Base-by-base conservation (phyloP, 345 rosid genomes). In the Moricandia moricandioides region DNA sequence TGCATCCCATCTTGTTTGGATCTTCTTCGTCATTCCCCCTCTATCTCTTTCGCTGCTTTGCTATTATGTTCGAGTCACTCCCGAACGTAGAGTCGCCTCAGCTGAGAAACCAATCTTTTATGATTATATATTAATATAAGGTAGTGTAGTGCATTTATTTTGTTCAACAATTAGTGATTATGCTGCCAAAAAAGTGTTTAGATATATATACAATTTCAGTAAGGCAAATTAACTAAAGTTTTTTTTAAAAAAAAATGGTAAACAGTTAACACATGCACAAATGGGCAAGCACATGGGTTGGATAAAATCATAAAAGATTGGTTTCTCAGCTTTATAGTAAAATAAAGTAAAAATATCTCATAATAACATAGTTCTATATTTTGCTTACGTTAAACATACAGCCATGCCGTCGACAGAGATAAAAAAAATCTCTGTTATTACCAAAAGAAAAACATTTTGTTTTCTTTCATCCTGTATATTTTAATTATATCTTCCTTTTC, bases 391-490 rank as follows among this genome's bases (percentile, higher is more conserved):
- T 62, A 76, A 62, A 70, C 71, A 56, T 29, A 69, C 70, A 76
- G 78, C 61, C 76, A 78, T 78, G 60, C 31, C 21, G 60, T 70
- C 45, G 51, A 70, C 75, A 64, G 29, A 43, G 59, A 45, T 70
- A 63, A 67, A 47, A 47, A 67, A 67, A 39, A 74, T 39, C 54
- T 79, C 74, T 59, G 64, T 67, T 69, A 67, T 34, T 66, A 59
- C 62, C 72, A 70, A 77, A 77, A 77, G 75, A 56, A 33, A 76
- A 65, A 11, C 26, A 6, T 45, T 74, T 79, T 59, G 52, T 73
- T 74, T 69, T 69, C 47, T 67, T 74, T 62, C 37, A 68, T 79
- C 72, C 84, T 83, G 67, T 65, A 26, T 57, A 69, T 65, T 52
- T 65, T 71, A 33, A 59, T 65, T 77, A 33, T 77, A 33, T 66